Evolutionary conservation across 257 asterid species (phyloP).

Genomic region (Schizonepeta tenuifolia): DNA sequence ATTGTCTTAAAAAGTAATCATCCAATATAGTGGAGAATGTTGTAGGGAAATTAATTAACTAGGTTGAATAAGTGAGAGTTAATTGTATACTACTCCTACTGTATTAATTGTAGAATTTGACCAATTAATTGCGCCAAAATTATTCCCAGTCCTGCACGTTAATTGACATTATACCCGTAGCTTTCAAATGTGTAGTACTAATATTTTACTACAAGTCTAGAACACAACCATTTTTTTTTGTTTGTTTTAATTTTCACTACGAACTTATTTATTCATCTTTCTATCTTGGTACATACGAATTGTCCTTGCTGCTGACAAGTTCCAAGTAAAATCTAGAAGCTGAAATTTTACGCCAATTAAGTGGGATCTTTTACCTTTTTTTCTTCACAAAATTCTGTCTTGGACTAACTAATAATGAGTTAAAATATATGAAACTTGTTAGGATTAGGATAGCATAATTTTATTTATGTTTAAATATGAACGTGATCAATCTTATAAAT

Average conservation of each 20-base stretch:
- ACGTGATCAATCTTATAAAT: too few relatives aligned
- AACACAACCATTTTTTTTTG: background rate
- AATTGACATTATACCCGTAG: constrained; percentile 26
- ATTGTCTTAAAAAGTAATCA: background rate
- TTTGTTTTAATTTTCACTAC: background rate
- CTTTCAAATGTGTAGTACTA: constrained; percentile 20
- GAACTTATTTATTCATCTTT: too few relatives aligned
- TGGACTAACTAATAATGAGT: too few relatives aligned
- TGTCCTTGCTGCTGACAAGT: background rate
- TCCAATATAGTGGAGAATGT: background rate
- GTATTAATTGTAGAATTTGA: constrained; percentile 30
- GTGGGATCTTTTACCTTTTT: too few relatives aligned
- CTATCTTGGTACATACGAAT: background rate
- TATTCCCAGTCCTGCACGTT: constrained; percentile 39
- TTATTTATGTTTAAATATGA: too few relatives aligned
- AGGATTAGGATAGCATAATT: too few relatives aligned
- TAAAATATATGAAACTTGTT: too few relatives aligned
- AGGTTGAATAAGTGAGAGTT: constrained; percentile 7
- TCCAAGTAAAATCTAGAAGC: too few relatives aligned
- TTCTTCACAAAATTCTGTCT: too few relatives aligned
- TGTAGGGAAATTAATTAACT: background rate
- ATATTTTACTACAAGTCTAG: background rate
- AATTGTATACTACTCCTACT: too few relatives aligned
- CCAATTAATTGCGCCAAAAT: constrained; percentile 46
- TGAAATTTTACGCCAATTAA: too few relatives aligned